Conservation (phyloP, 2,329 filamentous ascomycete genomes). For the Coniochaeta sp. region DNA sequence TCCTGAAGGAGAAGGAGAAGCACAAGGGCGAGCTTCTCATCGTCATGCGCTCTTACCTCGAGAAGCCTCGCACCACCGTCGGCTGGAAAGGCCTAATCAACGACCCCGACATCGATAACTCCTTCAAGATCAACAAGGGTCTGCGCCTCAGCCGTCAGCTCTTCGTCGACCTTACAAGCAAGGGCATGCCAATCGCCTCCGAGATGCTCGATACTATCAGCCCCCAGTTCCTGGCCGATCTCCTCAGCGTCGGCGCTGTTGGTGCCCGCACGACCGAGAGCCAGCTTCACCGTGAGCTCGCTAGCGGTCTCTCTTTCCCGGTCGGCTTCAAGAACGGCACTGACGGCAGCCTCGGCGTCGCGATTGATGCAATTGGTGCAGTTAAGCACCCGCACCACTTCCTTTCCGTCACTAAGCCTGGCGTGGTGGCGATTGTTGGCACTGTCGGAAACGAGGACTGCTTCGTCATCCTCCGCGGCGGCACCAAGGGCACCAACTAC, state of each 20-base stretch:
- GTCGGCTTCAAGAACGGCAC: constrained; percentile 99
- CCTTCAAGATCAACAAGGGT: constrained; percentile 99
- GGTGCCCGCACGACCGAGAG: constrained; percentile 96
- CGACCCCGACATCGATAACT: constrained; percentile 96
- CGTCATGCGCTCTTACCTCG: constrained; percentile 96
- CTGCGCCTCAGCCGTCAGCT: constrained; percentile 79
- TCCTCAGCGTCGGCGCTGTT: constrained; percentile 85
- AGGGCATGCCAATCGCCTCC: constrained; percentile 91
- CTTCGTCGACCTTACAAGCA: constrained; percentile 84
- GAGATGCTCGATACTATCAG: constrained; percentile 99
- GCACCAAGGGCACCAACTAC: constrained; percentile 90
- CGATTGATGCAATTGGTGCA: constrained; percentile 91
- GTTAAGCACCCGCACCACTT: constrained; percentile 93
- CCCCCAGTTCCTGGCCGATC: constrained; percentile 90
- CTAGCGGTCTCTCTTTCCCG: constrained; percentile 90
- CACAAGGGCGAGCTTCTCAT: constrained; percentile 85
- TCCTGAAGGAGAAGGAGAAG: constrained; percentile 77
- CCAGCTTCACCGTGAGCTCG: constrained; percentile 90
- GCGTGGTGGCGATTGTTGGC: constrained; percentile 88
- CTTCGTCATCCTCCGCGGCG: constrained; percentile 91
- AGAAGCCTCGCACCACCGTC: constrained; percentile 96
- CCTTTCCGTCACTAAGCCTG: constrained; percentile 93
- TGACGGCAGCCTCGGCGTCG: constrained; percentile 81
- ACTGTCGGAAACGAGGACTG: constrained; percentile 94
- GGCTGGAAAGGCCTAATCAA: constrained; percentile 99